A percentile compares a stretch with the other conserved stretches of the same genome.
Evolutionary conservation across 495 filamentous ascomycete genomes (phyloP).

Genomic region (Hypoxylon lienhwacheense): DNA sequence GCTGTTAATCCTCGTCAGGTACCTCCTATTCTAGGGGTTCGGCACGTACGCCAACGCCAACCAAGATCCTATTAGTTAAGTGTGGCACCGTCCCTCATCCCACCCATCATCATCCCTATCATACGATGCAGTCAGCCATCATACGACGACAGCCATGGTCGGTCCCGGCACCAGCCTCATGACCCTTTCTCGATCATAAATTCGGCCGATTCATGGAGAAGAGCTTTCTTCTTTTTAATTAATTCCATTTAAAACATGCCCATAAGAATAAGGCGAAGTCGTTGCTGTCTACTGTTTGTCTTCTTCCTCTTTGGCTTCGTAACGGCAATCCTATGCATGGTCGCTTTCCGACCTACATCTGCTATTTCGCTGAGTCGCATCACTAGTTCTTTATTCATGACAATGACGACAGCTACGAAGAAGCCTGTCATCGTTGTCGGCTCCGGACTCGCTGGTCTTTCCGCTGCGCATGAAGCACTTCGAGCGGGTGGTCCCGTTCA

Average conservation of each 20-base stretch:
- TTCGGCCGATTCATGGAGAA: slow-evolving; percentile 3
- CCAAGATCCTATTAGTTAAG: slow-evolving; percentile 1
- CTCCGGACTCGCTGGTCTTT: slow-evolving; percentile 56
- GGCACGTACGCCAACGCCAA: slow-evolving; percentile 30
- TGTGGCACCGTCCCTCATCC: slow-evolving; percentile 17
- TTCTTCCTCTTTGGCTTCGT: slow-evolving; percentile 31
- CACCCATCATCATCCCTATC: slow-evolving; percentile 21
- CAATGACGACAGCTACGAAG: slow-evolving; percentile 3
- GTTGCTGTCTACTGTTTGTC: slow-evolving; percentile 22
- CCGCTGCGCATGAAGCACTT: slow-evolving; percentile 53
- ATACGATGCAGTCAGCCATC: slow-evolving; percentile 29
- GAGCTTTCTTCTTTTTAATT: not conserved
- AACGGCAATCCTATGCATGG: slow-evolving; percentile 34
- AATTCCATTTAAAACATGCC: slow-evolving; percentile 3
- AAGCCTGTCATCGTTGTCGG: slow-evolving; percentile 52
- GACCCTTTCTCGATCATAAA: slow-evolving; percentile 6
- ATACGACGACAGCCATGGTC: slow-evolving; percentile 18
- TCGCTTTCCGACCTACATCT: slow-evolving; percentile 17
- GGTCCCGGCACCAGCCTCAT: slow-evolving; percentile 8
- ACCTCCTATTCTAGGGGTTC: slow-evolving; percentile 17
- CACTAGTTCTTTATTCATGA: slow-evolving; percentile 4
- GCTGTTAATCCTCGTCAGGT: no score
- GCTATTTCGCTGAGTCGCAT: slow-evolving; percentile 6
- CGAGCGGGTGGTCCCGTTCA: slow-evolving; percentile 47
- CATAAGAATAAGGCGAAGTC: slow-evolving; percentile 25